A percentile compares a stretch with the other conserved stretches of the same genome.
Conservation (phyloP, 805 yeast genomes). For the Gaillardinia entomophila region DNA sequence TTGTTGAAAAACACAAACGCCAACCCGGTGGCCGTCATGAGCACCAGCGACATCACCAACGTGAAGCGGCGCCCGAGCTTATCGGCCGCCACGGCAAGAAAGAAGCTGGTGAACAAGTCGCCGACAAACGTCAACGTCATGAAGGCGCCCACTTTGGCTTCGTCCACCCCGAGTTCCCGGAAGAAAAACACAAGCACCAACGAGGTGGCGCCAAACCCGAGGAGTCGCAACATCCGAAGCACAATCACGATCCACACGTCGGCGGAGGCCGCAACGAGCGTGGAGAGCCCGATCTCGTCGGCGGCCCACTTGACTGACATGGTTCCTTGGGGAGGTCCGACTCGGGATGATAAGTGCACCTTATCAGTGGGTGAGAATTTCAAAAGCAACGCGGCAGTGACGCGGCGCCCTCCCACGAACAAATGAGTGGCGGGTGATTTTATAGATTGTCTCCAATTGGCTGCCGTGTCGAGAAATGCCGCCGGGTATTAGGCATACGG, state of each 20-base stretch:
- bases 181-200: slow-evolving; percentile 41
- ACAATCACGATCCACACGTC: slow-evolving; percentile 29
- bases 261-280: slow-evolving; percentile 19
- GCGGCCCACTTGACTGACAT: slow-evolving; percentile 11
- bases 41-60: slow-evolving; percentile 32
- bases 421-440: too few species aligned
- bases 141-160: slow-evolving; percentile 40
- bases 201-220: slow-evolving; percentile 33
- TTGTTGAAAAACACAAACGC: slow-evolving; percentile 29
- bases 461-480: too few species aligned
- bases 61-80: slow-evolving; percentile 39
- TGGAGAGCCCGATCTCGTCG: slow-evolving; percentile 31
- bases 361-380: too few species aligned
- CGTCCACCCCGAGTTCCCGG: slow-evolving; percentile 34
- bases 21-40: slow-evolving; percentile 41
- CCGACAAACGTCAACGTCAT: slow-evolving; percentile 47
- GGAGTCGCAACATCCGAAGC: slow-evolving; percentile 28
- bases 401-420: too few species aligned
- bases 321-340: too few species aligned
- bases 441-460: too few species aligned
- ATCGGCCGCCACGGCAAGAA: slow-evolving; percentile 43
- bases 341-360: too few species aligned
- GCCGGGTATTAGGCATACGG: too few species aligned
- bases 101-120: slow-evolving; percentile 44
- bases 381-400: too few species aligned